Evolutionary conservation across 2,329 filamentous ascomycete genomes (phyloP).

Genomic region (Didymella lethalis): DNA sequence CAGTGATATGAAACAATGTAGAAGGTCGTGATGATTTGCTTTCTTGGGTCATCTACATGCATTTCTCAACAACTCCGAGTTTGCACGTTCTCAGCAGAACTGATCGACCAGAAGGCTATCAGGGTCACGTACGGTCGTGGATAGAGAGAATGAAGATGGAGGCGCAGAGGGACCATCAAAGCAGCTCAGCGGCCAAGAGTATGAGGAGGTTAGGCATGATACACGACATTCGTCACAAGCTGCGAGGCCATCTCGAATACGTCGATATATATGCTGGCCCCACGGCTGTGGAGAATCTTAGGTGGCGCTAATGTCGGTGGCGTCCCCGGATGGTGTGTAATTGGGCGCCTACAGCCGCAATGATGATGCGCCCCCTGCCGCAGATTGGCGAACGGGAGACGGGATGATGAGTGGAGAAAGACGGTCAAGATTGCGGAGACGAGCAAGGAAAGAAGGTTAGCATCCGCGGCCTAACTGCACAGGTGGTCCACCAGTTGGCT

Average conservation of each 20-base stretch:
- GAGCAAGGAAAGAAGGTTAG: background rate
- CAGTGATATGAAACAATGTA: too few relatives aligned
- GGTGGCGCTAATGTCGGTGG: slow-evolving; percentile 6
- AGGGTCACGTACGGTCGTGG: too few relatives aligned
- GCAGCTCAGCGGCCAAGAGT: background rate
- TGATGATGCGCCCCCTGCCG: slow-evolving; percentile 16
- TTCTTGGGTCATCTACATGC: too few relatives aligned
- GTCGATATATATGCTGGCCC: slow-evolving; percentile 25
- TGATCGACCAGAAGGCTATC: too few relatives aligned
- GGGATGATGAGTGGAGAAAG: slow-evolving; percentile 6
- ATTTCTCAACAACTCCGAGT: too few relatives aligned
- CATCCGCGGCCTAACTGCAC: background rate
- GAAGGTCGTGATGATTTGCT: too few relatives aligned
- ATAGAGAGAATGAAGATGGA: too few relatives aligned
- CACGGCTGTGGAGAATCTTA: slow-evolving; percentile 1
- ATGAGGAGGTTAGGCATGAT: slow-evolving; percentile 13
- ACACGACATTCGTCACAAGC: slow-evolving; percentile 29
- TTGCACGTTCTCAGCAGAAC: too few relatives aligned
- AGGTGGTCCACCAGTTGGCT: background rate
- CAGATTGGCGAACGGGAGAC: slow-evolving; percentile 19
- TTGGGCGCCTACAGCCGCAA: slow-evolving; percentile 21
- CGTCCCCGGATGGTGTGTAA: slow-evolving; percentile 8
- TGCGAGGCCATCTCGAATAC: slow-evolving; percentile 19
- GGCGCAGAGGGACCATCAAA: too few relatives aligned
- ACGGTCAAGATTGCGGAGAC: background rate